Percentiles rank a stretch among this genome's conserved stretches.
Evolutionary conservation across 495 filamentous ascomycete species (phyloP).

Genomic region (Saxophila tyrrhenica): DNA sequence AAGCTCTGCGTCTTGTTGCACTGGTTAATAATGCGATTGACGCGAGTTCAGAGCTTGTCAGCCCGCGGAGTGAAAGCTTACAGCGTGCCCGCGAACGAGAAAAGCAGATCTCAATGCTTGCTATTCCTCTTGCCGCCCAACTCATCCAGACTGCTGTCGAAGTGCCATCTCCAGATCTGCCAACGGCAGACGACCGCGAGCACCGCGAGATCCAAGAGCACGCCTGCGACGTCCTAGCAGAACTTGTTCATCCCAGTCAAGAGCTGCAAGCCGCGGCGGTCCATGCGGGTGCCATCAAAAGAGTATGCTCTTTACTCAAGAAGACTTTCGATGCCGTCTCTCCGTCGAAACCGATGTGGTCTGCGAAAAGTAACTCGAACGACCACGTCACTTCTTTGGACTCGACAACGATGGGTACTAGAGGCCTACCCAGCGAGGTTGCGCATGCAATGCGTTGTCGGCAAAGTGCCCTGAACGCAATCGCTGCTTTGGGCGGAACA

Average conservation of each 20-base stretch:
- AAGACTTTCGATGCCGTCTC: constrained; percentile 44
- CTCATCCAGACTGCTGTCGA: constrained; percentile 29
- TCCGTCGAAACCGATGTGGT: constrained; percentile 31
- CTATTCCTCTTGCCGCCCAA: constrained; percentile 25
- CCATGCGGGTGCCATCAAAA: constrained; percentile 64
- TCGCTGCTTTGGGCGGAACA: constrained; percentile 65
- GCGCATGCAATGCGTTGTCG: constrained; percentile 67
- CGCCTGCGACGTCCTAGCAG: constrained; percentile 36
- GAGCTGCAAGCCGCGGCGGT: constrained; percentile 70
- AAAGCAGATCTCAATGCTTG: constrained; percentile 25
- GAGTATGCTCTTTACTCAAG: constrained; percentile 66
- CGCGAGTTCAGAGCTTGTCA: background rate
- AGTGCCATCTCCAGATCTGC: background rate
- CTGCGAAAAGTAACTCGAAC: constrained; percentile 13
- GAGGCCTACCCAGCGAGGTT: constrained; percentile 50
- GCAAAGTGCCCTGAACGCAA: constrained; percentile 63
- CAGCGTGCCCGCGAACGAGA: constrained; percentile 46
- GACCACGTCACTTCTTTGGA: constrained; percentile 2
- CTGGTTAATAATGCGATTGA: constrained; percentile 13
- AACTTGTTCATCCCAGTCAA: constrained; percentile 60
- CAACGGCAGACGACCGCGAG: background rate
- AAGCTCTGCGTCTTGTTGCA: constrained; percentile 64
- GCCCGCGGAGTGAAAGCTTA: constrained; percentile 39
- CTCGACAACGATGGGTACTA: constrained; percentile 38
- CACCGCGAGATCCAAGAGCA: constrained; percentile 15